Conservation (phyloP, 2,329 filamentous ascomycete genomes). For the Aspergillus hortae region DNA sequence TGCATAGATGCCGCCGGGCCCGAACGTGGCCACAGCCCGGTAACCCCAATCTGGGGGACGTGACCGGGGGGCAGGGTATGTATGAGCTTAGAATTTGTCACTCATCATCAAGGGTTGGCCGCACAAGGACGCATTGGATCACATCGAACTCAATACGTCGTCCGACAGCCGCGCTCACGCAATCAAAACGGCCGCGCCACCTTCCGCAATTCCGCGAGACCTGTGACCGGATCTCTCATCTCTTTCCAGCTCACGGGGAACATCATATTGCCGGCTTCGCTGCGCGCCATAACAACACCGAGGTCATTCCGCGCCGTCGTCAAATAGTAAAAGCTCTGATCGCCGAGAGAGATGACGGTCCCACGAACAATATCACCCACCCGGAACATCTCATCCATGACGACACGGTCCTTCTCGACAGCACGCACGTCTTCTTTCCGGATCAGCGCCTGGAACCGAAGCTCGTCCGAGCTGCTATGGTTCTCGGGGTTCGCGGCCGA, state of each 20-base stretch:
- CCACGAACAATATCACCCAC: constrained; percentile 90
- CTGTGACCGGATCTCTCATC: constrained; percentile 79
- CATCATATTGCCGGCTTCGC: constrained; percentile 85
- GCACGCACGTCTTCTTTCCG: constrained; percentile 87
- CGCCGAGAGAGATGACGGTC: constrained; percentile 83
- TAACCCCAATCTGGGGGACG: too few relatives aligned
- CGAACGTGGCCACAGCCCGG: too few relatives aligned
- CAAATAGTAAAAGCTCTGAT: constrained; percentile 94
- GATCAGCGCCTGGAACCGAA: constrained; percentile 74
- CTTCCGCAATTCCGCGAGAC: constrained; percentile 74
- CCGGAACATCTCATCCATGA: constrained; percentile 84
- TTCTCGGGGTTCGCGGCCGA: constrained; percentile 39
- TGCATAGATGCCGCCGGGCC: not conserved
- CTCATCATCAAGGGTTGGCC: not conserved
- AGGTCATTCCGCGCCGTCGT: constrained; percentile 86
- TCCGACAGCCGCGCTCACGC: not conserved
- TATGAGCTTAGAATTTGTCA: not conserved
- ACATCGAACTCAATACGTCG: not conserved
- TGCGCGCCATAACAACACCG: constrained; percentile 89
- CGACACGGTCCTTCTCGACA: constrained; percentile 93
- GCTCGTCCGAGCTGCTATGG: constrained; percentile 57
- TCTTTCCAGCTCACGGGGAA: constrained; percentile 93
- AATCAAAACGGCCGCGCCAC: constrained; percentile 85
- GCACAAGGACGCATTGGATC: not conserved
- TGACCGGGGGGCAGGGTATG: too few relatives aligned